Evolutionary conservation across 345 rosid species (phyloP), one percentile per base, ranked within the genome.

Genomic region (Euclidium syriacum): DNA sequence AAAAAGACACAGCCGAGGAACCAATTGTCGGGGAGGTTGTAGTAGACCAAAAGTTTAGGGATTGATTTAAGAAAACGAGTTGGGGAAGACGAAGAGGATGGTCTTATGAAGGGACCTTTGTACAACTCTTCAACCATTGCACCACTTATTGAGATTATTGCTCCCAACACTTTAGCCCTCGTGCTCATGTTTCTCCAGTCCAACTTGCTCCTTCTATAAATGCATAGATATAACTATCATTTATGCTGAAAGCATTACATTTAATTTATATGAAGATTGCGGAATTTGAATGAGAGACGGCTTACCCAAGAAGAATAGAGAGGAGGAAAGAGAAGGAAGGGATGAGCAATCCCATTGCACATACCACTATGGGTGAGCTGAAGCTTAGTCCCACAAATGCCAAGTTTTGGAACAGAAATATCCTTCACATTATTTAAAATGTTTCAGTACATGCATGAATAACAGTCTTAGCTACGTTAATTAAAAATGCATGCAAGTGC

Each of bases 351-450:
- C 94, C 96, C 96, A 84, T 85, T 55, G 83, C 86, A 44, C 96
- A 91, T 16, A 82, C 94, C 35, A 84, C 85, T n/a, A 85, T 81
- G 0, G 96, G 96, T 9, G 96, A 87, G 73, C 91, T 84, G 55
- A 77, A 78, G 58, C 74, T 73, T 49, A 91, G 72, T 49, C 95
- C 94, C 30, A 87, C 51, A 67, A 85, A 85, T 33, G 83, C 78
- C 35, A 85, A 80, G 68, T 87, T 81, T 65, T 85, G 94, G 48
- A 90, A 65, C 22, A 87, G 19, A 22, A 84, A 78, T 53, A 82
- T 56, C 79, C 96, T 90, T 56, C 69, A 55, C 43, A 62, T 15
- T 39, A 26, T 22, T 7, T 10, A 11, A 65, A 74, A 50, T 46
- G 27, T 46, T 38, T 26, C 24, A 30, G 5, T 23, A 40, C 8